Evolutionary conservation across 495 filamentous ascomycete species (phyloP).

Genomic region (Aspergillus sclerotioniger): DNA sequence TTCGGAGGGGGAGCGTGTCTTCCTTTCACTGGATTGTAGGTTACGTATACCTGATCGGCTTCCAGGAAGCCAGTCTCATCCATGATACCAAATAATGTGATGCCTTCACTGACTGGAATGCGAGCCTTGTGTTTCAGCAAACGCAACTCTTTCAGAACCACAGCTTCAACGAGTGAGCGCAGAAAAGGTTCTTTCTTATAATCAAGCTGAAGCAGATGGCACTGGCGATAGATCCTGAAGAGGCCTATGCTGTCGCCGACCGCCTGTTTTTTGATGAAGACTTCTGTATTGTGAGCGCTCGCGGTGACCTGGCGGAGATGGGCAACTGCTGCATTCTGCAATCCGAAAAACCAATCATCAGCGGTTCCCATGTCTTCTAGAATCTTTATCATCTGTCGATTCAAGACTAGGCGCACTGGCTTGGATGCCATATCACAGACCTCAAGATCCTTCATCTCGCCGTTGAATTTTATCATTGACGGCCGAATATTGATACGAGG

Average conservation of each 20-base stretch:
- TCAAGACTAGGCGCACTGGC: constrained; percentile 67
- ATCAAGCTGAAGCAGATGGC: constrained; percentile 52
- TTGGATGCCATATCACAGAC: constrained; percentile 68
- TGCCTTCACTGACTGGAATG: constrained; percentile 65
- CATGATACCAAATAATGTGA: constrained; percentile 76
- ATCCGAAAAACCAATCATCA: constrained; percentile 53
- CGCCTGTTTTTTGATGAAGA: constrained; percentile 56
- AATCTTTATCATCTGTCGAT: constrained; percentile 78
- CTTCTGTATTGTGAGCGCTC: constrained; percentile 54
- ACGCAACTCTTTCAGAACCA: constrained; percentile 62
- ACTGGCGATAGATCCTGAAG: constrained; percentile 54
- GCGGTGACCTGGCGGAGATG: constrained; percentile 55
- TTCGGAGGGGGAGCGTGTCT: constrained; percentile 11
- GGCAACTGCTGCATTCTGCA: constrained; percentile 57
- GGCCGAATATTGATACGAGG: constrained; percentile 55
- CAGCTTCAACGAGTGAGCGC: constrained; percentile 58
- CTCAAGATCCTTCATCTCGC: constrained; percentile 57
- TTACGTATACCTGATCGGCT: constrained; percentile 41
- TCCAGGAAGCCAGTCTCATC: constrained; percentile 71
- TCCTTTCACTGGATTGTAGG: constrained; percentile 17
- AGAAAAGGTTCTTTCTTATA: constrained; percentile 68
- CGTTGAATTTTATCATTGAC: constrained; percentile 81
- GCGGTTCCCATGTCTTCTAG: constrained; percentile 68
- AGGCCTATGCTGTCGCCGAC: constrained; percentile 55
- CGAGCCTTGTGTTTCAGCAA: constrained; percentile 73